These are phyloP conservation scores for Trypanosoma vivax DNA, from an alignment of 208 protist genomes.

Conservation along the genomic window DNA sequence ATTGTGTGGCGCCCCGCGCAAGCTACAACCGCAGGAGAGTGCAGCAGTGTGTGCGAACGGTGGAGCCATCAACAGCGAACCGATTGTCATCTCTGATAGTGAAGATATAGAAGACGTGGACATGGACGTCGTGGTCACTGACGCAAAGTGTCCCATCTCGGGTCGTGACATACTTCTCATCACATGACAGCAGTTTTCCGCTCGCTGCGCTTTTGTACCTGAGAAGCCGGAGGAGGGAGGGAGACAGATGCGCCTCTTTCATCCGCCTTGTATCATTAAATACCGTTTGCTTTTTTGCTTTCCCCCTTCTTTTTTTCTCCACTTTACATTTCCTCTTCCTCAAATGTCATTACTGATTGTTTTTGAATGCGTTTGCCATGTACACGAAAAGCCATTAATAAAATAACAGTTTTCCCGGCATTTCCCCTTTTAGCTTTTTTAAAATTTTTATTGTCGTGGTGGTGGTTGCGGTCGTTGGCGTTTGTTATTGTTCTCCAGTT, in stretches of 20 bases:
- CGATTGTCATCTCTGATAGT: slow-evolving; percentile 9
- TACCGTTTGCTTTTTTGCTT: not conserved
- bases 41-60: not conserved
- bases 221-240: not conserved
- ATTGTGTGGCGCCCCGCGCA: slow-evolving; percentile 12
- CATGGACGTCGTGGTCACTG: not conserved
- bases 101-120: slow-evolving; percentile 1
- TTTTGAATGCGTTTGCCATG: no score
- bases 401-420: no score
- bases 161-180: no score
- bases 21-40: not conserved
- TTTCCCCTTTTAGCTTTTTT: no score
- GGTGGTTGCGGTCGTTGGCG: no score
- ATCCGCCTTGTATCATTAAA: no score
- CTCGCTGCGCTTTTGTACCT: not conserved
- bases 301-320: slow-evolving; percentile 6
- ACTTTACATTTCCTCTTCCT: not conserved
- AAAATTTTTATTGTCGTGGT: no score
- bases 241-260: no score
- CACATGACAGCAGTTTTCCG: no score
- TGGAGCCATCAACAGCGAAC: not conserved
- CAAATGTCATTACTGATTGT: no score
- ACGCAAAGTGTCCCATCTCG: not conserved
- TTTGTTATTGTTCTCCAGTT: no score
- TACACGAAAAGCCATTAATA: no score